Evolutionary conservation across 768 basidiomycete genomes (phyloP).

Genomic region (Russula brevipes): DNA sequence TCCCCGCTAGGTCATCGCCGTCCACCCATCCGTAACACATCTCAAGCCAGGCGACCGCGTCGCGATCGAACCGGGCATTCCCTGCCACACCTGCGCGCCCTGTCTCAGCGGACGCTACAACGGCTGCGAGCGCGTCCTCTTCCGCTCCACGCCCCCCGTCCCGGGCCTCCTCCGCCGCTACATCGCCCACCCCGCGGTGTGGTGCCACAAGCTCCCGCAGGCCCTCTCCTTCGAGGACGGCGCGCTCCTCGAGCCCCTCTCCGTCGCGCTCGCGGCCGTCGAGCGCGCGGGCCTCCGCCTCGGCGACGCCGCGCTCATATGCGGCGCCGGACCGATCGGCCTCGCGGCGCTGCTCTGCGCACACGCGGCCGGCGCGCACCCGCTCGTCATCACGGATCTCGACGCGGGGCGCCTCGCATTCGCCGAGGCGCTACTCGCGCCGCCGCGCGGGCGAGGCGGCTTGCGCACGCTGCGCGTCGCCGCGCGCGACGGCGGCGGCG

Average conservation of each 20-base stretch:
- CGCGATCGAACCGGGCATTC: slow-evolving; percentile 65
- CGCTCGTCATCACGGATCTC: slow-evolving; percentile 64
- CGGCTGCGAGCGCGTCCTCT: slow-evolving; percentile 49
- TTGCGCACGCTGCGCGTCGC: slow-evolving; percentile 49
- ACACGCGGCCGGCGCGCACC: slow-evolving; percentile 63
- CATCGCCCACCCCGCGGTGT: slow-evolving; percentile 21
- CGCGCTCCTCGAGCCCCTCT: slow-evolving; percentile 60
- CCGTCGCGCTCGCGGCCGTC: slow-evolving; percentile 63
- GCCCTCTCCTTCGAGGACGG: slow-evolving; percentile 63
- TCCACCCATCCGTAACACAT: slow-evolving; percentile 14
- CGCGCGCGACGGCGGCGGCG: slow-evolving; percentile 40
- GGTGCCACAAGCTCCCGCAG: slow-evolving; percentile 59
- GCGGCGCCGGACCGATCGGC: slow-evolving; percentile 66
- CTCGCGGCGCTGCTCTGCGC: slow-evolving; percentile 57
- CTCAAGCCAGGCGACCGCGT: slow-evolving; percentile 51
- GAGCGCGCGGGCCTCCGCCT: slow-evolving; percentile 61
- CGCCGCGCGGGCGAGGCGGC: slow-evolving; percentile 21
- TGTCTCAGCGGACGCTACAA: slow-evolving; percentile 65
- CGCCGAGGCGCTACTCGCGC: slow-evolving; percentile 48
- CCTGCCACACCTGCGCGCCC: slow-evolving; percentile 58
- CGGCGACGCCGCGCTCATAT: slow-evolving; percentile 58
- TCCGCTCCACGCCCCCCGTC: slow-evolving; percentile 68
- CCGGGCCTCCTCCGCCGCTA: slow-evolving; percentile 24
- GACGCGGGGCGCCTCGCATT: slow-evolving; percentile 63
- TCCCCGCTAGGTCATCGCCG: slow-evolving; percentile 1